Evolutionary conservation across 2,329 filamentous ascomycete species (phyloP).

Genomic region (Blumeria graminis): DNA sequence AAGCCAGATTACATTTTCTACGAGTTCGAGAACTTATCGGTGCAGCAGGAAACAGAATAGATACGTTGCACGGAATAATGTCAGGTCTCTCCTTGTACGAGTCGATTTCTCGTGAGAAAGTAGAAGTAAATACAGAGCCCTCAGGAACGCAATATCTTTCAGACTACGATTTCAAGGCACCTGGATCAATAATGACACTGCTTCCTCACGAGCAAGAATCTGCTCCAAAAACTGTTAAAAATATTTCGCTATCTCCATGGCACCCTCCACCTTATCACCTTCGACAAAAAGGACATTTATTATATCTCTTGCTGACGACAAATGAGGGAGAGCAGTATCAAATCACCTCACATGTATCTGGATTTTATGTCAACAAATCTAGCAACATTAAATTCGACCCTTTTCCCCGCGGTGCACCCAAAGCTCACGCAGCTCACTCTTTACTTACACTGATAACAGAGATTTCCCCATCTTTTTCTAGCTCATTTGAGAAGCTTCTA

Average conservation of each 20-base stretch:
- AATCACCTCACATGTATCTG: conserved; percentile 78
- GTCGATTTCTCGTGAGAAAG: conserved; percentile 24
- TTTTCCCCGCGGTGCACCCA: conserved; percentile 52
- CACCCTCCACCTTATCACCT: conserved; percentile 87
- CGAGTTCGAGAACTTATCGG: conserved; percentile 82
- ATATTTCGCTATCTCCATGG: conserved; percentile 74
- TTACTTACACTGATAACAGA: conserved; percentile 55
- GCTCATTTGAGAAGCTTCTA: conserved; percentile 53
- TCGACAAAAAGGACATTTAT: conserved; percentile 70
- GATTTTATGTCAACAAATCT: conserved; percentile 93
- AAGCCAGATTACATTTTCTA: conserved; percentile 83
- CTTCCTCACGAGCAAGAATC: conserved; percentile 41
- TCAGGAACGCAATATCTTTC: conserved; percentile 30
- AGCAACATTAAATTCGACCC: conserved; percentile 92
- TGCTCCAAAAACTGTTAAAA: conserved; percentile 75
- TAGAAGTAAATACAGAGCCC: conserved; percentile 7
- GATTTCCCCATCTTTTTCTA: conserved; percentile 62
- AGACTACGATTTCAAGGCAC: conserved; percentile 54
- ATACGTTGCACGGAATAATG: conserved; percentile 63
- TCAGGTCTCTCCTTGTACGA: conserved; percentile 77
- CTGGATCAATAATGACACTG: conserved; percentile 43
- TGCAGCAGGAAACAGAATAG: conserved; percentile 68
- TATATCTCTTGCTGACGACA: conserved; percentile 74
- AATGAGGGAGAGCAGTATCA: conserved; percentile 89
- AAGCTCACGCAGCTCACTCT: conserved; percentile 61